phyloP scores from a whole-genome alignment of 805 yeast species.

The Yarrowia porcina region DNA sequence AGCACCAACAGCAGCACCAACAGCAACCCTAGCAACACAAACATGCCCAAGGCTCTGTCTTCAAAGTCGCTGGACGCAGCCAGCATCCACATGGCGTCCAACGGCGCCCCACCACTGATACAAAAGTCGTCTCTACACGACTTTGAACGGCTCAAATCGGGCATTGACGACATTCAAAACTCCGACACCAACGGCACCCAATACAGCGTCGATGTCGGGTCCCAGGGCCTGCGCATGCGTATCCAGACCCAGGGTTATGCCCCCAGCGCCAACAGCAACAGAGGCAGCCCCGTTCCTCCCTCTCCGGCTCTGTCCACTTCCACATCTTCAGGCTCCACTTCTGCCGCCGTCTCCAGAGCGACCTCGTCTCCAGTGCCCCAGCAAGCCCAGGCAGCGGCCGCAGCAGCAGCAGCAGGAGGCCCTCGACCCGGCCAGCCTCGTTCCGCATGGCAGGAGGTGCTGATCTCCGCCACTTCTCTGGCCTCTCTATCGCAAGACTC shows the following conservation, averaged over 20 bases:
- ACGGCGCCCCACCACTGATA: slow-evolving; percentile 6
- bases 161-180: slow-evolving; percentile 23
- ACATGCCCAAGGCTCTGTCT: slow-evolving; percentile 23
- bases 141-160: slow-evolving; percentile 19
- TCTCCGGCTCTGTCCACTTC: neutral
- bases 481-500: slow-evolving; percentile 60
- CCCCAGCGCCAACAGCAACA: neutral
- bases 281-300: slow-evolving; percentile 16
- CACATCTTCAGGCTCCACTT: neutral
- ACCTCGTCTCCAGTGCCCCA: slow-evolving; percentile 4
- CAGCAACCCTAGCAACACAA: neutral
- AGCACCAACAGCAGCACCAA: neutral
- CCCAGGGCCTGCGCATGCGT: slow-evolving; percentile 20
- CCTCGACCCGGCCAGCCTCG: slow-evolving; percentile 13
- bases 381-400: neutral
- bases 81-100: slow-evolving; percentile 14
- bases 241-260: slow-evolving; percentile 15
- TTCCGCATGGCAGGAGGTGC: slow-evolving; percentile 35
- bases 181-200: slow-evolving; percentile 18
- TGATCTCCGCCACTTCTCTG: slow-evolving; percentile 39
- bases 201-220: slow-evolving; percentile 12
- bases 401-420: neutral
- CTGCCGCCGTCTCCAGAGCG: slow-evolving; percentile 1
- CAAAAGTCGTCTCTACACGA: slow-evolving; percentile 22
- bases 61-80: slow-evolving; percentile 23